Conservation (phyloP, 2,329 filamentous ascomycete genomes). For the Apiospora hydei region DNA sequence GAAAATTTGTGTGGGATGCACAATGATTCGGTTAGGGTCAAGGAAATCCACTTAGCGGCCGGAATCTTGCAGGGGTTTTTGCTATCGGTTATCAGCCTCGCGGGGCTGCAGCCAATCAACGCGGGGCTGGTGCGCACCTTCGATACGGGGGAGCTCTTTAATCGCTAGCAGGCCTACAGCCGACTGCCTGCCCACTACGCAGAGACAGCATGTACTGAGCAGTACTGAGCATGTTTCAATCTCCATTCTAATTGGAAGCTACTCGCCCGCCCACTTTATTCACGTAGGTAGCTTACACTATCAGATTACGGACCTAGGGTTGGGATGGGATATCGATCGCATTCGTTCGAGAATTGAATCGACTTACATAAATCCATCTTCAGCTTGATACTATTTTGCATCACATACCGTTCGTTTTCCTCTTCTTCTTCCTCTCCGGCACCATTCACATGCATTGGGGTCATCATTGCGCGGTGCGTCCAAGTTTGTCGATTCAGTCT, state of each 20-base stretch:
- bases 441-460: neutral
- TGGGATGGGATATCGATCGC: neutral
- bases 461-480: neutral
- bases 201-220: no score
- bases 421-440: neutral
- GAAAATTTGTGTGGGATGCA: slow-evolving; percentile 54
- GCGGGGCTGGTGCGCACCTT: neutral
- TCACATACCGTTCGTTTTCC: neutral
- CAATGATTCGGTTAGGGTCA: slow-evolving; percentile 56
- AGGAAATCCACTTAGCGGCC: slow-evolving; percentile 30
- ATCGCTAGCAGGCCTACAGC: slow-evolving; percentile 12
- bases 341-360: neutral
- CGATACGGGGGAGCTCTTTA: slow-evolving; percentile 14
- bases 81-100: slow-evolving; percentile 29
- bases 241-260: slow-evolving; percentile 1
- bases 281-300: neutral
- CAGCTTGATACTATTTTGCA: neutral
- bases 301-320: neutral
- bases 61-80: slow-evolving; percentile 17
- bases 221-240: neutral
- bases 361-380: neutral
- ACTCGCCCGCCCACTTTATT: neutral
- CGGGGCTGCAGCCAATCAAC: slow-evolving; percentile 41
- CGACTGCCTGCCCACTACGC: slow-evolving; percentile 25
- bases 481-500: neutral